phyloP scores from a whole-genome alignment of 192 early-diverging fungal genomes.

The Entrophospora sp. region DNA sequence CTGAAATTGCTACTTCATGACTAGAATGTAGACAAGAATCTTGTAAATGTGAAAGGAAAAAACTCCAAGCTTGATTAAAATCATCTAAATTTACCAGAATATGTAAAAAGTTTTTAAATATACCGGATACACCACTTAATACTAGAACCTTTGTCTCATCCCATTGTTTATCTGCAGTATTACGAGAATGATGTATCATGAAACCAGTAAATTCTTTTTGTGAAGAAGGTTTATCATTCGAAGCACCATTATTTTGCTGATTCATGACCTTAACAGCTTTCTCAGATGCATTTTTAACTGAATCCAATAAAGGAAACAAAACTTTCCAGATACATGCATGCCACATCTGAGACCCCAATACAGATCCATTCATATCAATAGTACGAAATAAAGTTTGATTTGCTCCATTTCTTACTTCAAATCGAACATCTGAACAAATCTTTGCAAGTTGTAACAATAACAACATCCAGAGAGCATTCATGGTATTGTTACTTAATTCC shows the following conservation, averaged over 20 bases:
- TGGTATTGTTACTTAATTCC: slow-evolving; percentile 24
- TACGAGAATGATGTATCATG: slow-evolving; percentile 50
- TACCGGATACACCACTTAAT: slow-evolving; percentile 57
- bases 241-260: slow-evolving; percentile 19
- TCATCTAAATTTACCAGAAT: slow-evolving; percentile 50
- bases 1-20: slow-evolving; percentile 69
- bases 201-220: slow-evolving; percentile 30
- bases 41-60: slow-evolving; percentile 67
- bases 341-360: slow-evolving; percentile 68
- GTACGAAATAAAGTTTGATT: slow-evolving; percentile 93
- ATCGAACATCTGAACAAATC: slow-evolving; percentile 74
- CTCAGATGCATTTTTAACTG: slow-evolving; percentile 46
- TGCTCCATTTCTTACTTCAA: slow-evolving; percentile 89
- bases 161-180: slow-evolving; percentile 72
- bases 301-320: slow-evolving; percentile 73
- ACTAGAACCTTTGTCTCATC: slow-evolving; percentile 81
- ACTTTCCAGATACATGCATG: slow-evolving; percentile 78
- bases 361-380: slow-evolving; percentile 76
- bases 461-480: slow-evolving; percentile 79
- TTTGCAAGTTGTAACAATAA: slow-evolving; percentile 74
- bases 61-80: slow-evolving; percentile 60
- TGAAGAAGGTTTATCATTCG: slow-evolving; percentile 28
- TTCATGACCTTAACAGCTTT: slow-evolving; percentile 35
- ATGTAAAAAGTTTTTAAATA: slow-evolving; percentile 56
- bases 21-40: slow-evolving; percentile 55